Conservation (phyloP, 352 stramenopile genomes). For the Saprolegnia diclina region DNA sequence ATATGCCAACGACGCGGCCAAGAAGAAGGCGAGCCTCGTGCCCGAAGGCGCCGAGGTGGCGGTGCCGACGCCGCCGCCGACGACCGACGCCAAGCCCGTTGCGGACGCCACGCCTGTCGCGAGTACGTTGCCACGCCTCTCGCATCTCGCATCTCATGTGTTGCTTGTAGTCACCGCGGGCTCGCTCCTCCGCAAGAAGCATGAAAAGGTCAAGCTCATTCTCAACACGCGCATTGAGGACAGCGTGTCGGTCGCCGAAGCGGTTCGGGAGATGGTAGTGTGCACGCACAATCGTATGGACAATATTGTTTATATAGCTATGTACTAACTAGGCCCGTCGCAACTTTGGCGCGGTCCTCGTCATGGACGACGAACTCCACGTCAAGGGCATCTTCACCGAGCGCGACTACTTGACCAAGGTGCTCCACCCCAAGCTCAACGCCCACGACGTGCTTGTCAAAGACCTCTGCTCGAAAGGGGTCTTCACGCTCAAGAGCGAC, state of each 20-base stretch:
- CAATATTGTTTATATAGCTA: background rate
- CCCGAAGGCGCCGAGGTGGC: background rate
- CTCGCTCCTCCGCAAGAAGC: conserved; percentile 75
- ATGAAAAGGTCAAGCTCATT: conserved; percentile 75
- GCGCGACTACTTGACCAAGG: conserved; percentile 77
- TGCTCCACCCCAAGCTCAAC: conserved; percentile 65
- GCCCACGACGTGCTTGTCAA: conserved; percentile 44
- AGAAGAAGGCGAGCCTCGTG: conserved; percentile 5
- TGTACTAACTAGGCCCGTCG: conserved; percentile 34
- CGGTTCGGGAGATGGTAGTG: conserved; percentile 57
- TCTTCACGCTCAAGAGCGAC: conserved; percentile 62
- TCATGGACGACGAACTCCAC: conserved; percentile 79
- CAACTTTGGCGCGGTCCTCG: conserved; percentile 74
- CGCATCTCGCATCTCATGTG: background rate
- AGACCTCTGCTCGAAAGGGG: conserved; percentile 56
- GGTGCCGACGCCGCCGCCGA: background rate
- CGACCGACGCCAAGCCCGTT: background rate
- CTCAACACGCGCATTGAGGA: conserved; percentile 77
- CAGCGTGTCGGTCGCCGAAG: conserved; percentile 65
- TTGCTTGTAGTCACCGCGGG: conserved; percentile 45
- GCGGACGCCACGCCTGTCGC: background rate
- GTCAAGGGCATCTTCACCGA: conserved; percentile 82
- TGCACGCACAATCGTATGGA: background rate
- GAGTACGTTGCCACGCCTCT: background rate
- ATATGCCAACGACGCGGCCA: conserved; percentile 22